Evolutionary conservation across 192 early-diverging fungal species (phyloP), one percentile per base, ranked within the genome.

Genomic region (Dissophora ornata): DNA sequence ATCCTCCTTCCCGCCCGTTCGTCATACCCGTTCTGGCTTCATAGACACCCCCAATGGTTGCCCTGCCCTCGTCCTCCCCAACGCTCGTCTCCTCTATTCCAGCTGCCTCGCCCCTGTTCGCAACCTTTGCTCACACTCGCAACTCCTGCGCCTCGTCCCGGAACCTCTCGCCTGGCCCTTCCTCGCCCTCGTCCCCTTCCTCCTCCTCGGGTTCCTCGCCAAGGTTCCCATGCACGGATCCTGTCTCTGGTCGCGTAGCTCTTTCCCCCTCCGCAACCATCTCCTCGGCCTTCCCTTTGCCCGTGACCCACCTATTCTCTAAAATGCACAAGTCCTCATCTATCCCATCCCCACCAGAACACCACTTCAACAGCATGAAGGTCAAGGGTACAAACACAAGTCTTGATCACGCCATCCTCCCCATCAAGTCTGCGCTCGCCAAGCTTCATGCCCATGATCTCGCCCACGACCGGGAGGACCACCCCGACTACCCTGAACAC

Each of bases 171-270:
- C 59, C 59, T 9, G 58, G 30, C 10, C 58, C 68, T 11, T 73
- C 61, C 19, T 48, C 60, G 1, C 69, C 69, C 5, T 56, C 69
- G 0, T 62, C 59, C 2, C 47, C 61, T 28, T 59, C 62, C 3
- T 59, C 71, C 9, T 75, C 71, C 30, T 66, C 57, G 21, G 22
- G 44, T 3, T 73, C 70, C n/a, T 75, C 71, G 12, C 71, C 71
- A 16, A 60, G 63, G 22, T 58, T 65, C 50, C 48, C 62, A 60
- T 55, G 63, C 34, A 59, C 61, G 56, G 71, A 75, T 33, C 71
- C 71, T 18, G 32, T 38, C 55, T 56, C 58, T n/a, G 58, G 58
- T 44, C 57, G 67, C 26, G 16, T 25, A 19, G 13, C 42, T 30
- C 26, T 32, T 19, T 52, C 48, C 3, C 48, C 67, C 18, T 68